phyloP scores from a whole-genome alignment of 2,329 filamentous ascomycete species.

The Calonectria leucothoes region DNA sequence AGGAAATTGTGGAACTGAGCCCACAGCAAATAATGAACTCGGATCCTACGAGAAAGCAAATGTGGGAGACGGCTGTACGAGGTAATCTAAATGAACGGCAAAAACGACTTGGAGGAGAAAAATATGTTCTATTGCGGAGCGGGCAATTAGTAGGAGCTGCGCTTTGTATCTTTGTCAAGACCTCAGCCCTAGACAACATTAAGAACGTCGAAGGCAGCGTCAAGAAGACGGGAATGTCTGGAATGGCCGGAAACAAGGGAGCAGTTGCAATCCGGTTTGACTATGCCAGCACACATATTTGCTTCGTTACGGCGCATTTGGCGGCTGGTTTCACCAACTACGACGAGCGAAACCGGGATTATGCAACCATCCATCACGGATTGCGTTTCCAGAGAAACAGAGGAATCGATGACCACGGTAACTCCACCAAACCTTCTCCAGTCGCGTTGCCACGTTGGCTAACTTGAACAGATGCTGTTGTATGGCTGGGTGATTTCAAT shows the following conservation, averaged over 20 bases:
- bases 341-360: slow-evolving; percentile 94
- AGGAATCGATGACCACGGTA: slow-evolving; percentile 90
- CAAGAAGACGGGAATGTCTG: slow-evolving; percentile 94
- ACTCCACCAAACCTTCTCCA: slow-evolving; percentile 6
- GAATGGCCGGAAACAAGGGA: slow-evolving; percentile 98
- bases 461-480: slow-evolving; percentile 69
- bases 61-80: slow-evolving; percentile 88
- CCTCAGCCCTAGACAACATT: slow-evolving; percentile 80
- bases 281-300: slow-evolving; percentile 91
- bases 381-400: slow-evolving; percentile 91
- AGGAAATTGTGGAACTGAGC: slow-evolving; percentile 97
- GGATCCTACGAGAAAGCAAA: slow-evolving; percentile 84
- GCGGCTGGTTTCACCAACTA: slow-evolving; percentile 97
- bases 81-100: slow-evolving; percentile 80
- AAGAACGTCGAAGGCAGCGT: slow-evolving; percentile 97
- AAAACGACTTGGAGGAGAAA: slow-evolving; percentile 72
- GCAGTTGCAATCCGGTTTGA: slow-evolving; percentile 97
- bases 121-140: slow-evolving; percentile 89
- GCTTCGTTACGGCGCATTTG: slow-evolving; percentile 95
- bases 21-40: slow-evolving; percentile 99
- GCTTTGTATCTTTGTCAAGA: slow-evolving; percentile 89
- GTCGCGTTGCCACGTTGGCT: slow-evolving; percentile 31
- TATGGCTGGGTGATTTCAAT: slow-evolving; percentile 99
- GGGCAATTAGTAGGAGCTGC: slow-evolving; percentile 96
- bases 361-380: slow-evolving; percentile 87